Evolutionary conservation across 139 green algal genomes (phyloP).

Genomic region (Monoraphidium neglectum): DNA sequence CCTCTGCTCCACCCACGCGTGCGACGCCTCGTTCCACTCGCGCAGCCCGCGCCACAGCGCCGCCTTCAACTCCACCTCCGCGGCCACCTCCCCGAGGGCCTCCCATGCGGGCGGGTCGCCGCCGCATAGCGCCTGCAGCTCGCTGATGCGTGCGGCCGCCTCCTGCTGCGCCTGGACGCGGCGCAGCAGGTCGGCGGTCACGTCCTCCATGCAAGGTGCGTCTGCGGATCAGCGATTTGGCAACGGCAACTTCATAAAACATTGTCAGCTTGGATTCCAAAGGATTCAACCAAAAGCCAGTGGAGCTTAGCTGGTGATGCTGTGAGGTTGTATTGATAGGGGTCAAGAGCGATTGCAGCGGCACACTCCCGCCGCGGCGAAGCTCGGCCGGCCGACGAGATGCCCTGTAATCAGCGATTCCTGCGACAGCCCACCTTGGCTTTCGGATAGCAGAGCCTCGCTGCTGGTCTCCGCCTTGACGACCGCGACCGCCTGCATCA

Average conservation of each 20-base stretch:
- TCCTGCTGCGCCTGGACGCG: slow-evolving; percentile 34
- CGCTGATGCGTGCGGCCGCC: slow-evolving; percentile 22
- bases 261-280: background rate
- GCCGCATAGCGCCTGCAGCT: slow-evolving; percentile 28
- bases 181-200: slow-evolving; percentile 22
- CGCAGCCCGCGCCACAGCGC: slow-evolving; percentile 50
- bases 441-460: no score
- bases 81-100: slow-evolving; percentile 9
- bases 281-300: background rate
- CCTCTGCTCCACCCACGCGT: slow-evolving; percentile 38
- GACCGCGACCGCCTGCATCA: no score
- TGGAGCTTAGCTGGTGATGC: background rate
- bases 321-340: background rate
- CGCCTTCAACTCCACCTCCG: slow-evolving; percentile 62
- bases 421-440: no score
- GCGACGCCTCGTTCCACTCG: slow-evolving; percentile 50
- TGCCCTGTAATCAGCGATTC: no score
- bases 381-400: no score
- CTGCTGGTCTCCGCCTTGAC: no score
- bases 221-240: slow-evolving; percentile 6
- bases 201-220: background rate
- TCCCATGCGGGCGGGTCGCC: background rate
- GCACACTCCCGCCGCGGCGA: no score
- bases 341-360: no score
- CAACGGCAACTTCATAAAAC: background rate